A percentile compares a stretch with the other conserved stretches of the same genome.
These are phyloP conservation scores for Amanita phalloides DNA, from an alignment of 768 basidiomycete genomes.

Conservation along the genomic window DNA sequence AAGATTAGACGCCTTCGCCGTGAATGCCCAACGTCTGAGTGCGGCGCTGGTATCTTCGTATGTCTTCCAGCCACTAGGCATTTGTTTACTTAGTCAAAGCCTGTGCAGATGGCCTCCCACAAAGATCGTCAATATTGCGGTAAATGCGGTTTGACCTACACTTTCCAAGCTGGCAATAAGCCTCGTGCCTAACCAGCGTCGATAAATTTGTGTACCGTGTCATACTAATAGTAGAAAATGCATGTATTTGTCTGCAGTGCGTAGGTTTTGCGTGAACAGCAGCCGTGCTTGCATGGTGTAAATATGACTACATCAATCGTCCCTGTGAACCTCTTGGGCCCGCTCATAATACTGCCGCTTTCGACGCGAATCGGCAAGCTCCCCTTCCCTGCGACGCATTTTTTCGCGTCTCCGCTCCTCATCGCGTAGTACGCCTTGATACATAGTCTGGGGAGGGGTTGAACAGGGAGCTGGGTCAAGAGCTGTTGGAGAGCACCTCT, in stretches of 20 bases:
- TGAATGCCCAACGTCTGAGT: conserved; percentile 83
- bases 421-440: conserved; percentile 79
- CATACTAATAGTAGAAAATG: background rate
- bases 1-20: conserved; percentile 99
- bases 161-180: conserved; percentile 72
- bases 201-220: background rate
- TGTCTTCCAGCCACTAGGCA: conserved; percentile 16
- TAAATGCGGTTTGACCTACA: conserved; percentile 85
- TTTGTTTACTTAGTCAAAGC: conserved; percentile 12
- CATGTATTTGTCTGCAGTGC: background rate
- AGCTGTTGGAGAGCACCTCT: conserved; percentile 34
- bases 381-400: conserved; percentile 54
- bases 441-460: conserved; percentile 60
- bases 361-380: conserved; percentile 45
- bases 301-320: background rate
- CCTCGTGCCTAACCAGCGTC: conserved; percentile 44
- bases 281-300: no score
- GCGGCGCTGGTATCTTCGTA: conserved; percentile 81
- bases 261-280: no score
- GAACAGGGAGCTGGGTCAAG: conserved; percentile 4
- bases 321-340: conserved; percentile 26
- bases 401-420: conserved; percentile 74
- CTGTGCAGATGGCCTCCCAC: conserved; percentile 91
- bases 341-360: conserved; percentile 61
- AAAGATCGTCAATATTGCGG: conserved; percentile 97